Conservation (phyloP, 257 asterid genomes). For the Mitragyna speciosa region DNA sequence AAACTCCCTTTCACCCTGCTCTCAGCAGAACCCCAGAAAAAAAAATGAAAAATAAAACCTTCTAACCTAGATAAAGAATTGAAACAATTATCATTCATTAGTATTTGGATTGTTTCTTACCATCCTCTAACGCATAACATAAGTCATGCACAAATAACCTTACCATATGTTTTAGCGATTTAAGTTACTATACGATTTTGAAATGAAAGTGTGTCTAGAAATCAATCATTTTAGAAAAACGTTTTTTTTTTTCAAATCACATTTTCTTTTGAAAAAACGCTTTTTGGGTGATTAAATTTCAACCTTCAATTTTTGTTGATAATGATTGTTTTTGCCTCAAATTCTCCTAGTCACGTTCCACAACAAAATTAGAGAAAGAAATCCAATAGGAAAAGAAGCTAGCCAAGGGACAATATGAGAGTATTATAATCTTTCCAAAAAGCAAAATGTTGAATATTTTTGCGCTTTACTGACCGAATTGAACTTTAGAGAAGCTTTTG, state of each 20-base stretch:
- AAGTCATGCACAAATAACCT: too few species aligned
- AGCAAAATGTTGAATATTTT: slow-evolving; percentile 20
- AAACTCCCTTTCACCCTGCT: too few species aligned
- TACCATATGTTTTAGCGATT: background rate
- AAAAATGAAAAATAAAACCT: too few species aligned
- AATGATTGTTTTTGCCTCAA: background rate
- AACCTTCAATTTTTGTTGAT: background rate
- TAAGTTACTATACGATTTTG: background rate
- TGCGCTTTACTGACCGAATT: slow-evolving; percentile 13
- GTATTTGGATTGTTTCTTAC: too few species aligned
- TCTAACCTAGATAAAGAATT: too few species aligned
- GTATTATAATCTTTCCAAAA: slow-evolving; percentile 12
- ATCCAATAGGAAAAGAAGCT: background rate
- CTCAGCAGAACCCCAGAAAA: too few species aligned
- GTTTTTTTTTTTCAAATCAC: too few species aligned
- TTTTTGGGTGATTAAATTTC: background rate
- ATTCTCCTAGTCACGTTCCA: background rate
- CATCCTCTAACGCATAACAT: too few species aligned
- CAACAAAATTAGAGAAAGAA: background rate
- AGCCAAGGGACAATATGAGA: background rate
- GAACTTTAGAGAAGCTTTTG: slow-evolving; percentile 18
- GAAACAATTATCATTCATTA: too few species aligned
- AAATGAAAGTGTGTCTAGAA: background rate
- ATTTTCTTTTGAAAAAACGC: too few species aligned
- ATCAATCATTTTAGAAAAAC: too few species aligned